A percentile compares a stretch with the other conserved stretches of the same genome.
These are phyloP conservation scores for Halteria grandinella DNA, from an alignment of 73 alveolate genomes.

Conservation along the genomic window DNA sequence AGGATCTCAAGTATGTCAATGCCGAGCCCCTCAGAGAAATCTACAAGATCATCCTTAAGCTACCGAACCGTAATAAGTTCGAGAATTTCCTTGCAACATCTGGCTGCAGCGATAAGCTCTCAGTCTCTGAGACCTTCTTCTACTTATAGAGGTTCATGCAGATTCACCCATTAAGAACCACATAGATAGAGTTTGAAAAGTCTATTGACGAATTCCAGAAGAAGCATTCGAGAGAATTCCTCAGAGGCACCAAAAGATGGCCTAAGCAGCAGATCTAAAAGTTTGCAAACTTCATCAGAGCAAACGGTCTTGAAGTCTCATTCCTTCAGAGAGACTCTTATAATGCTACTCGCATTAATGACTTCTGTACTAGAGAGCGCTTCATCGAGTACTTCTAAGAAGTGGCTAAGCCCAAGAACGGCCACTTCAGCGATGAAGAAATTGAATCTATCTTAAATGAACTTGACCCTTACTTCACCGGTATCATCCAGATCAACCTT, in stretches of 20 bases:
- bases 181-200: conserved; percentile 60
- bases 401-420: not conserved
- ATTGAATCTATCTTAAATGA: conserved; percentile 57
- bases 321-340: conserved; percentile 17
- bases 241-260: conserved; percentile 54
- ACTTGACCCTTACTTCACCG: conserved; percentile 60
- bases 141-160: conserved; percentile 50
- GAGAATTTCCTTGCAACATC: conserved; percentile 55
- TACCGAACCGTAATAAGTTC: conserved; percentile 60
- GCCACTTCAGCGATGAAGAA: conserved; percentile 52
- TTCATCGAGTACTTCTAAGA: conserved; percentile 32
- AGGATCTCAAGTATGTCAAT: conserved; percentile 57
- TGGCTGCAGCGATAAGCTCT: conserved; percentile 54
- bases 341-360: not conserved
- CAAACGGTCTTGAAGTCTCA: conserved; percentile 33
- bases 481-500: conserved; percentile 18
- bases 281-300: conserved; percentile 46
- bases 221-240: conserved; percentile 55
- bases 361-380: conserved; percentile 54
- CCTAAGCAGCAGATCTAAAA: conserved; percentile 39
- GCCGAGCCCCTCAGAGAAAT: conserved; percentile 62
- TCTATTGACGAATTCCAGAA: conserved; percentile 56
- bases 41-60: conserved; percentile 40
- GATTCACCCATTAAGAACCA: conserved; percentile 63
- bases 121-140: conserved; percentile 64